Evolutionary conservation across 2,329 filamentous ascomycete species (phyloP), one percentile per base, ranked within the genome.

Genomic region (Talaromyces sp.): DNA sequence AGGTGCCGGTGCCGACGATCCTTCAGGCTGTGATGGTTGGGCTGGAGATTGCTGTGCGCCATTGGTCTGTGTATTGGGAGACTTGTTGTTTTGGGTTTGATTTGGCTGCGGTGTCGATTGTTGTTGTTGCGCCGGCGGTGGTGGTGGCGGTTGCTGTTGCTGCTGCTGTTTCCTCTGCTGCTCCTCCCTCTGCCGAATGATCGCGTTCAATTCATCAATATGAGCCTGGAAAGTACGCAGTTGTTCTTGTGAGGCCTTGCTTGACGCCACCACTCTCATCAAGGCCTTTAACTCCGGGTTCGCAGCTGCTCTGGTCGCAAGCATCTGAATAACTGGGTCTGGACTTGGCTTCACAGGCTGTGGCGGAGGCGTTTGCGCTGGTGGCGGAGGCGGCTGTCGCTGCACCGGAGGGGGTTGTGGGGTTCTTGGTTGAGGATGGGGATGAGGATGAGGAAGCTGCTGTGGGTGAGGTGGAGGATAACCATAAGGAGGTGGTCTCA

Each of bases 311-410:
- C 79, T 73, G 8, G 79, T 81, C n/a, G 80, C 80, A 55, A 82
- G 71, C 79, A 82, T 81, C 61, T 82, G 80, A 64, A 82, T 82
- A 40, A 82, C 80, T 8, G 80, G 80, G 63, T 82, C 80, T 9
- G 78, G 74, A 54, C 77, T 80, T 5, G 77, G 75, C 65, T 80
- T 79, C 5, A 73, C 69, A 33, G 75, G 74, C 54, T 75, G 74
- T n/a, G 72, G 67, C 14, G 72, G 61, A 10, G 68, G 69, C 14
- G 67, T 65, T 31, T 68, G 68, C 18, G 66, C 61, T 8, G 70
- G 67, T 3, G 70, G 71, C 40, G 57, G 56, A 12, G 73, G 71
- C 18, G 57, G 61, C 40, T 59, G 56, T 14, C 72, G 70, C 57
- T 69, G 70, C 52, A 42, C 59, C n/a, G 63, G 60, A 51, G 65